phyloP scores from a whole-genome alignment of 2,329 filamentous ascomycete genomes.

The Hypoxylon sp. region DNA sequence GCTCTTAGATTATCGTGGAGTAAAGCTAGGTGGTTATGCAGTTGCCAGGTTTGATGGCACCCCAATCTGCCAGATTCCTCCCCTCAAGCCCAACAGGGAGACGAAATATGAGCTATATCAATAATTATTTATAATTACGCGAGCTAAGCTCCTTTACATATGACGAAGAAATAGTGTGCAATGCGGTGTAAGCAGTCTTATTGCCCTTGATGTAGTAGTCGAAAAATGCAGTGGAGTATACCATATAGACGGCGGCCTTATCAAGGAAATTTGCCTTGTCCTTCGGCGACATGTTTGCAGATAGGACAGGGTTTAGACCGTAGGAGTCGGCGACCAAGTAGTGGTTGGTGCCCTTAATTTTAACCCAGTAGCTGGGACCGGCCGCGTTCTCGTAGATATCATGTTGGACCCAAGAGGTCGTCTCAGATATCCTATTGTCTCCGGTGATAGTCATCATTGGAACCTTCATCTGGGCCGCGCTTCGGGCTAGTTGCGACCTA shows the following conservation, averaged over 20 bases:
- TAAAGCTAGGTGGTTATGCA: no score
- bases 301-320: constrained; percentile 28
- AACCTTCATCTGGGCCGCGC: constrained; percentile 29
- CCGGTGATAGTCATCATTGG: constrained; percentile 40
- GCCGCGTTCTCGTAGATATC: constrained; percentile 24
- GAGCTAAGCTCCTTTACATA: not conserved
- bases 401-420: not conserved
- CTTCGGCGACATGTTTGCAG: not conserved
- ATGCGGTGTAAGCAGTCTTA: not conserved
- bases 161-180: not conserved
- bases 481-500: constrained; percentile 35
- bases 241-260: constrained; percentile 41
- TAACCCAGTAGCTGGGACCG: constrained; percentile 37
- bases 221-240: constrained; percentile 40
- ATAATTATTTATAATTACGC: not conserved
- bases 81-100: no score
- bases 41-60: no score
- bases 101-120: not conserved
- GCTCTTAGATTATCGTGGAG: no score
- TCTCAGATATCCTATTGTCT: constrained; percentile 30
- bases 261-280: constrained; percentile 29
- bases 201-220: constrained; percentile 38
- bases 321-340: constrained; percentile 38
- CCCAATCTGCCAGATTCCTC: no score
- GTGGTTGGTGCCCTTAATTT: constrained; percentile 33